Percentiles rank a stretch among this genome's conserved stretches.
phyloP scores from a whole-genome alignment of 495 filamentous ascomycete species.

The Acidiella bohemica region DNA sequence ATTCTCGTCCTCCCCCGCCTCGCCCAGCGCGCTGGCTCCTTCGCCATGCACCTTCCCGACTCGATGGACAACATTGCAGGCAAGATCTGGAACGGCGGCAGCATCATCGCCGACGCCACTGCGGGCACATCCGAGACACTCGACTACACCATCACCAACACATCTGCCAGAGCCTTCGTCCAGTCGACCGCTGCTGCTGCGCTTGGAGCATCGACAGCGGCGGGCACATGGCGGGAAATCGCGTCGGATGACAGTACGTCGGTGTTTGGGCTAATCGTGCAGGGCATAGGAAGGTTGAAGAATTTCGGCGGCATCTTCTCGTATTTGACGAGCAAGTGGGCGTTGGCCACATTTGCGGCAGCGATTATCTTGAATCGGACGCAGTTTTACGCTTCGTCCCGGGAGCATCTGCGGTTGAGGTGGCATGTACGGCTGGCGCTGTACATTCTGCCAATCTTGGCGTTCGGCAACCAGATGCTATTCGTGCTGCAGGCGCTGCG shows the following conservation, averaged over 20 bases:
- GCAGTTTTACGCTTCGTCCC: conserved; percentile 79
- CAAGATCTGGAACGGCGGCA: conserved; percentile 40
- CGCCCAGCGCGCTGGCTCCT: conserved; percentile 45
- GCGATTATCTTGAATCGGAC: conserved; percentile 83
- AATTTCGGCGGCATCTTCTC: conserved; percentile 75
- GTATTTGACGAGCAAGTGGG: conserved; percentile 90
- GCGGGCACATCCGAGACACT: conserved; percentile 18
- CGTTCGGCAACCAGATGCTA: conserved; percentile 56
- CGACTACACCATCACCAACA: conserved; percentile 26
- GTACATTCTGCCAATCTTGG: conserved; percentile 59
- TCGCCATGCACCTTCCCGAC: conserved; percentile 45
- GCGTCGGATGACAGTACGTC: conserved; percentile 11
- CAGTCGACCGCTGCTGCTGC: conserved; percentile 22
- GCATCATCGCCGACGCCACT: conserved; percentile 45
- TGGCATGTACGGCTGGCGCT: conserved; percentile 61
- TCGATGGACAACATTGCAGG: conserved; percentile 44
- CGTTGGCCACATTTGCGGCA: conserved; percentile 70
- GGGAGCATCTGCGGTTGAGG: conserved; percentile 56
- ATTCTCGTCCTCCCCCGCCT: conserved; percentile 42
- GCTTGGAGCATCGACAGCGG: conserved; percentile 24
- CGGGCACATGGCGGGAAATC: conserved; percentile 7
- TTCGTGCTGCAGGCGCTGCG: conserved; percentile 69
- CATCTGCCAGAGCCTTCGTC: conserved; percentile 20
- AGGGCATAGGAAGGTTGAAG: conserved; percentile 8
- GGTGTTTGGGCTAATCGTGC: conserved; percentile 6